These are phyloP conservation scores for Exobasidium cylindrosporum DNA, from an alignment of 1,284 basidiomycete genomes.

Conservation along the genomic window DNA sequence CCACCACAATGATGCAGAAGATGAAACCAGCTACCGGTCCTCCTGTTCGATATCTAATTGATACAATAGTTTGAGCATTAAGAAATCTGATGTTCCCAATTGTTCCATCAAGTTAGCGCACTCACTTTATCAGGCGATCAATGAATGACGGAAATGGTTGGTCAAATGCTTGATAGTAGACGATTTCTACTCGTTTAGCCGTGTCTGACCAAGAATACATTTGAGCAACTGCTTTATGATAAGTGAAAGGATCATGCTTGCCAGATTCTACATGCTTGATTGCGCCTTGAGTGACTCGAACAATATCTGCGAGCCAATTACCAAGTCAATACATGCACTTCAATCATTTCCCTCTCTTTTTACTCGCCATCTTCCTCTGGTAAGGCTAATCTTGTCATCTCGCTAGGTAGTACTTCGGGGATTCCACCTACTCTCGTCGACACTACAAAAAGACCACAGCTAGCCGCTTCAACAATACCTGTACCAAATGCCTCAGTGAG, in stretches of 20 bases:
- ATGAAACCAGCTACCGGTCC: slow-evolving; percentile 74
- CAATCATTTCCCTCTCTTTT: neutral
- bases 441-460: slow-evolving; percentile 88
- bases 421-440: slow-evolving; percentile 91
- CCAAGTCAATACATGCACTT: neutral
- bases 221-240: slow-evolving; percentile 71
- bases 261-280: slow-evolving; percentile 69
- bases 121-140: slow-evolving; percentile 28
- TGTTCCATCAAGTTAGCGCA: too few relatives aligned
- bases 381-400: slow-evolving; percentile 89
- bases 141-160: slow-evolving; percentile 22
- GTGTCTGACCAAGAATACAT: slow-evolving; percentile 91
- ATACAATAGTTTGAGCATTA: too few relatives aligned
- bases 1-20: slow-evolving; percentile 71
- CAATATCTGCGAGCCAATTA: slow-evolving; percentile 65
- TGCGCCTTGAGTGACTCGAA: slow-evolving; percentile 76
- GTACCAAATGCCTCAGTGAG: slow-evolving; percentile 97
- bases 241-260: slow-evolving; percentile 71
- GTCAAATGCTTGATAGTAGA: slow-evolving; percentile 71
- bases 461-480: slow-evolving; percentile 91
- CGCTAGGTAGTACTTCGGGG: slow-evolving; percentile 86
- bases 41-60: slow-evolving; percentile 63
- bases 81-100: too few relatives aligned
- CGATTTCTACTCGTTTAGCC: slow-evolving; percentile 73
- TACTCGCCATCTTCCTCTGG: slow-evolving; percentile 74